phyloP scores from a whole-genome alignment of 2,329 filamentous ascomycete species.

The Neocucurbitaria cava region DNA sequence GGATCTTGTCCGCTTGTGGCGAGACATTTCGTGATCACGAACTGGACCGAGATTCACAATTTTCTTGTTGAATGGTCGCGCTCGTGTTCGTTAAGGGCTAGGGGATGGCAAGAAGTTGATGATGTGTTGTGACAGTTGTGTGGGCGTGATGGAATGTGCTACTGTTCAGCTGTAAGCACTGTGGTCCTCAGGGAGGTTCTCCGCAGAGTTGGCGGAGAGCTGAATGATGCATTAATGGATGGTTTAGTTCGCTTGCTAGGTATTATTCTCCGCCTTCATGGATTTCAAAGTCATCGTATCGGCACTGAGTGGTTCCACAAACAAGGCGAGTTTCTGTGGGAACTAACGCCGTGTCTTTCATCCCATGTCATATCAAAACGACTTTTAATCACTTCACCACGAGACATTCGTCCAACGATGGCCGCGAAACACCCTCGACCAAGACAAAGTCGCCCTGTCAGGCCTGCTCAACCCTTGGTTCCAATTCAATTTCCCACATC shows the following conservation, averaged over 20 bases:
- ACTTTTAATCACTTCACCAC: slow-evolving; percentile 1
- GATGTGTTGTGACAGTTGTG: background rate
- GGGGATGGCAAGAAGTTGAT: background rate
- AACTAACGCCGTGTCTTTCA: slow-evolving; percentile 15
- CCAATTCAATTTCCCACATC: slow-evolving; percentile 9
- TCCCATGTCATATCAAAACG: slow-evolving; percentile 2
- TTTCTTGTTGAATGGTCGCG: slow-evolving; percentile 15
- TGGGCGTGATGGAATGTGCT: background rate
- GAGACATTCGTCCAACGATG: slow-evolving; percentile 15
- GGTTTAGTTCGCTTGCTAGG: too few species aligned
- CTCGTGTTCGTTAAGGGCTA: slow-evolving; percentile 7
- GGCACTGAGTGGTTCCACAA: slow-evolving; percentile 10
- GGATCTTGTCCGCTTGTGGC: slow-evolving; percentile 6
- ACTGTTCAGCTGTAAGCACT: background rate
- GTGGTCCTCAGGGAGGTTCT: background rate
- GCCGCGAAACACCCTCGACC: background rate
- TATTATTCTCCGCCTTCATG: slow-evolving; percentile 8
- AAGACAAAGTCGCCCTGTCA: slow-evolving; percentile 1
- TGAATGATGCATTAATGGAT: background rate
- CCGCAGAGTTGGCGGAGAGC: background rate
- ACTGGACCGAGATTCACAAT: slow-evolving; percentile 8
- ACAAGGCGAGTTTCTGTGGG: slow-evolving; percentile 20
- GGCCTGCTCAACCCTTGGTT: too few species aligned
- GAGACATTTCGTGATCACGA: slow-evolving; percentile 3
- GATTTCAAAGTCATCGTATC: slow-evolving; percentile 10